A percentile compares a stretch with the other conserved stretches of the same genome.
Evolutionary conservation across 495 filamentous ascomycete species (phyloP).

Genomic region (Neurospora sp.): DNA sequence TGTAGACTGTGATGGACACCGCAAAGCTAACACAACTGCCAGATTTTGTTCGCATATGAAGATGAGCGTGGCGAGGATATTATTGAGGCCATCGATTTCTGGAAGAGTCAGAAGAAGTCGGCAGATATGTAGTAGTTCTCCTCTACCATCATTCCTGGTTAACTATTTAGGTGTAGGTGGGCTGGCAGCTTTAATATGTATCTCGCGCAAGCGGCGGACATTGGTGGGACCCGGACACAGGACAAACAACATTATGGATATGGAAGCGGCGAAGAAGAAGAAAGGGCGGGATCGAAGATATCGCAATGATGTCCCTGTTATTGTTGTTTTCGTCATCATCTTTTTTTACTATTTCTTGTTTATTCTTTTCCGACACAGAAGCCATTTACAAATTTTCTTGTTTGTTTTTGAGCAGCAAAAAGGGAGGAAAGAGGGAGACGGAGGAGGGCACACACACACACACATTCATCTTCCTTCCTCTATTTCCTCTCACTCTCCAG

Average conservation of each 20-base stretch:
- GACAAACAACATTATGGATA: neutral
- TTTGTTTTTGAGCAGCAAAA: neutral
- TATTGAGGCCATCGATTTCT: conserved; percentile 93
- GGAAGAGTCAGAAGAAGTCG: conserved; percentile 52
- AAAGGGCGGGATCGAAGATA: neutral
- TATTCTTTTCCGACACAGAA: neutral
- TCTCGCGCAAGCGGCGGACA: neutral
- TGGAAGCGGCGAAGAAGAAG: neutral
- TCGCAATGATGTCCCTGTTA: neutral
- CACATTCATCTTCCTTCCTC: neutral
- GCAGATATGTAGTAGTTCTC: conserved; percentile 8
- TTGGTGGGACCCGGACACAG: neutral
- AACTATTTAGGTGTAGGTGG: neutral
- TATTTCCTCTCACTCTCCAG: neutral
- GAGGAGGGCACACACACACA: neutral
- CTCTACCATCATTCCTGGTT: neutral
- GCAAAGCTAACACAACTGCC: conserved; percentile 11
- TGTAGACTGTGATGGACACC: neutral
- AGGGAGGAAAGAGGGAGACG: neutral
- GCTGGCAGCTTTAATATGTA: neutral
- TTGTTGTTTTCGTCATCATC: neutral
- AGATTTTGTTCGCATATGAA: conserved; percentile 96
- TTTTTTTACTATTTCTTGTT: neutral
- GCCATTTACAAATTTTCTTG: neutral
- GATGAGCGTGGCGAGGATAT: conserved; percentile 92